Percentiles rank a stretch among this genome's conserved stretches.
Evolutionary conservation across 1,284 basidiomycete genomes (phyloP).

Genomic region (Ceratobasidium sp.): DNA sequence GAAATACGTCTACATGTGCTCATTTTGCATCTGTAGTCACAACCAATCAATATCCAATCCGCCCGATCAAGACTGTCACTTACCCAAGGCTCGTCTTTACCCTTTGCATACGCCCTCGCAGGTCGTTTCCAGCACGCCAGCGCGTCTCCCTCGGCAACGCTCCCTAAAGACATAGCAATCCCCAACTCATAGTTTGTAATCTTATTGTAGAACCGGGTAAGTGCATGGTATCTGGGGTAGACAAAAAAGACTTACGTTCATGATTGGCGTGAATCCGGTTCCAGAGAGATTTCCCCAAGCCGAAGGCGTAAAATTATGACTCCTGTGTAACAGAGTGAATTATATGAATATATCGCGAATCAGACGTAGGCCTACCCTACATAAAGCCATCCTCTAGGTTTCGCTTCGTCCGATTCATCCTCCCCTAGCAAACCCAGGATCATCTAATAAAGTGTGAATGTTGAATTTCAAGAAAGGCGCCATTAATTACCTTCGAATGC

Average conservation of each 20-base stretch:
- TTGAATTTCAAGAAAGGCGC: constrained; percentile 62
- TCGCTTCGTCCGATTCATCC: constrained; percentile 54
- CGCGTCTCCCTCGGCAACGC: constrained; percentile 64
- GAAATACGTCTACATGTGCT: constrained; percentile 37
- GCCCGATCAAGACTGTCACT: constrained; percentile 51
- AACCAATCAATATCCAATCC: not conserved
- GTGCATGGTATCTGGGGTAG: not conserved
- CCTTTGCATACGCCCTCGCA: constrained; percentile 70
- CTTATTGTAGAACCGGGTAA: constrained; percentile 58
- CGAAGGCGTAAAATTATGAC: constrained; percentile 83
- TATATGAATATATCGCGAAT: no score
- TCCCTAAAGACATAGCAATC: constrained; percentile 73
- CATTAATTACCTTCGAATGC: constrained; percentile 80
- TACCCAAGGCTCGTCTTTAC: constrained; percentile 78
- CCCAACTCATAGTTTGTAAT: constrained; percentile 83
- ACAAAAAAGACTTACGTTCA: constrained; percentile 69
- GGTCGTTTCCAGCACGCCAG: constrained; percentile 78
- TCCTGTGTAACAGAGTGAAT: no score
- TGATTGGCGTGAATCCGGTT: constrained; percentile 72
- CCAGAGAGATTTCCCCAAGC: constrained; percentile 87
- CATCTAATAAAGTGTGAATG: constrained; percentile 57
- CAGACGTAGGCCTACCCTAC: no score
- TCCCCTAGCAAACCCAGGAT: constrained; percentile 66
- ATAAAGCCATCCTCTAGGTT: constrained; percentile 75
- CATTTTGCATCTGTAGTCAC: constrained; percentile 48